phyloP scores from a whole-genome alignment of 768 basidiomycete genomes.

The Russula vinacea region DNA sequence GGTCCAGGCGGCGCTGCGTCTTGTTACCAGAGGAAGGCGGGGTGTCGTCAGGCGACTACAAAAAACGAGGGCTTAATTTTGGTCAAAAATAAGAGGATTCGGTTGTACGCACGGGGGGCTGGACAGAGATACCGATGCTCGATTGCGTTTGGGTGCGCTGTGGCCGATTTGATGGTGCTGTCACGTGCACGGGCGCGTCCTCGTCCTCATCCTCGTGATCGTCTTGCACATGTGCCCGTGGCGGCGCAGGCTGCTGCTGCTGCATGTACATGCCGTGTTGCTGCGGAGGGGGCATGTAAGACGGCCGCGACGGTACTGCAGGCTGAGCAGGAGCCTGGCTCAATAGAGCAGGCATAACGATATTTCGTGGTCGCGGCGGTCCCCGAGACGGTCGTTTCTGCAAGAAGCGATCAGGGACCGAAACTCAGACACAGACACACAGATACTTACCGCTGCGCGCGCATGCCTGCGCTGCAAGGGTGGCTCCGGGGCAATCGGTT shows the following conservation, averaged over 20 bases:
- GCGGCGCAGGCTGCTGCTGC: not conserved
- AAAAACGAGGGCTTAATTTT: not conserved
- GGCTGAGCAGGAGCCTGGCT: conserved; percentile 18
- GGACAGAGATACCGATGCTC: conserved; percentile 28
- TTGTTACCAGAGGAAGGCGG: conserved; percentile 26
- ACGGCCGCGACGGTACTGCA: not conserved
- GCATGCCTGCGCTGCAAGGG: conserved; percentile 7
- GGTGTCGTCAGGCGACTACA: conserved; percentile 31
- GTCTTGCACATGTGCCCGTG: not conserved
- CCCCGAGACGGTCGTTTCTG: conserved; percentile 14
- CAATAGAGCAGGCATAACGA: conserved; percentile 25
- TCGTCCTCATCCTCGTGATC: conserved; percentile 9
- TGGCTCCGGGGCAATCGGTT: conserved; percentile 11
- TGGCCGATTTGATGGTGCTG: conserved; percentile 14
- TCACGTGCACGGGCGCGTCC: conserved; percentile 12
- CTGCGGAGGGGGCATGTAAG: not conserved
- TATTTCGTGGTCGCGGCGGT: conserved; percentile 19
- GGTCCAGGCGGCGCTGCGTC: conserved; percentile 29
- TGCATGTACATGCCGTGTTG: not conserved
- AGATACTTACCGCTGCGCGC: conserved; percentile 4
- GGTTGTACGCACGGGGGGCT: conserved; percentile 23
- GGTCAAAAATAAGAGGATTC: not conserved
- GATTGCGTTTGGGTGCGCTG: conserved; percentile 28
- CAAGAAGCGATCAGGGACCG: not conserved
- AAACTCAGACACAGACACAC: too few relatives aligned